Evolutionary conservation across 345 rosid genomes (phyloP), one percentile per base, ranked within the genome.

Genomic region (Balakata baccata): DNA sequence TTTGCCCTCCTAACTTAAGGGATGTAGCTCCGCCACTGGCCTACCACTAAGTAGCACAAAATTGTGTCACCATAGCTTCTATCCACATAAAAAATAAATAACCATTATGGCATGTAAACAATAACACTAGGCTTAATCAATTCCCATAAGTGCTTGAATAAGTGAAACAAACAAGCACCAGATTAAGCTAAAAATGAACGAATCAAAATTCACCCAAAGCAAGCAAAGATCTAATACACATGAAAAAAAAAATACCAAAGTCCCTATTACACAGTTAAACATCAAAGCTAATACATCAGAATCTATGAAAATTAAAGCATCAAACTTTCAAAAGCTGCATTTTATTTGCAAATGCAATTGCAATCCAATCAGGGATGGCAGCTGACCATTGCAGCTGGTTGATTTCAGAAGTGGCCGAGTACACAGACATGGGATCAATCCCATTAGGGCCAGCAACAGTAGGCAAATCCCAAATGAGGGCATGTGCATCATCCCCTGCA

Each of bases 311-410:
- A 18, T 0, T 20, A 11, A 11, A 17, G 13, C 6, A 20, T 3
- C 88, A 94, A 77, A 95, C 96, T 85, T 85, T 92, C 81, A 95
- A 81, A 29, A 95, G 88, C 89, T 92, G 98, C 97, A 92, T 75
- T 83, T 92, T 92, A 78, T 86, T 88, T 3, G 93, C 75, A 67
- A 91, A 95, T 0, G 96, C 95, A 70, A 95, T 80, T 6, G 94
- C 90, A 79, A 95, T 89, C 99, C 99, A 92, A 79, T 95, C 97
- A 54, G 98, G 97, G 77, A 77, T 84, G 0, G 96, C 82, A 1
- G 87, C 78, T 12, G 96, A 91, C 99, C 99, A 95, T 83, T 90
- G 97, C 75, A 95, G 81, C 87, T 95, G 98, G 52, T 92, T 95
- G 38, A 95, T 91, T 81, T 95, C 99, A 8, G 89, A 86, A 25